A percentile compares a stretch with the other conserved stretches of the same genome.
These are phyloP conservation scores for Apostasia ramifera DNA, from an alignment of 106 monocot genomes.

Conservation along the genomic window DNA sequence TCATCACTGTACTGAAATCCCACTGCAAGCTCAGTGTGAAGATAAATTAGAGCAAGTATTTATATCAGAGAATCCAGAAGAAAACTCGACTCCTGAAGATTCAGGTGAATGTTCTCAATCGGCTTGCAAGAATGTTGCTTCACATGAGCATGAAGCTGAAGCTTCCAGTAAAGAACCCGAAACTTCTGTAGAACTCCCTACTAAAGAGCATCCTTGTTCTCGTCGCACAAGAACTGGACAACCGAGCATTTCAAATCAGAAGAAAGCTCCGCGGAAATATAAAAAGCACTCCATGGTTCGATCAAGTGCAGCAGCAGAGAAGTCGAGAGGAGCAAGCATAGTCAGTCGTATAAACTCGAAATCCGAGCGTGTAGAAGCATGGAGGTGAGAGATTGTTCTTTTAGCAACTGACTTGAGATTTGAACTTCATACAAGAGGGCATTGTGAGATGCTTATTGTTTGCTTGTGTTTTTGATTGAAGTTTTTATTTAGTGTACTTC, in stretches of 20 bases:
- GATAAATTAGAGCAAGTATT: slow-evolving; percentile 24
- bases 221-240: slow-evolving; percentile 19
- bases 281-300: slow-evolving; percentile 14
- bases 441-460: background rate
- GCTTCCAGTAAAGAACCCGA: slow-evolving; percentile 9
- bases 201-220: slow-evolving; percentile 1
- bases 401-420: slow-evolving; percentile 1
- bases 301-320: slow-evolving; percentile 25
- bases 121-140: slow-evolving; percentile 4
- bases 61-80: slow-evolving; percentile 24
- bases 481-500: background rate
- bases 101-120: background rate
- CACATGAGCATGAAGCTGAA: slow-evolving; percentile 1
- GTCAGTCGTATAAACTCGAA: slow-evolving; percentile 70
- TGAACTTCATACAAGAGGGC: background rate
- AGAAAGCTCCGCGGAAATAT: slow-evolving; percentile 30
- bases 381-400: slow-evolving; percentile 50
- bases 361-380: slow-evolving; percentile 65
- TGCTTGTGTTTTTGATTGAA: background rate
- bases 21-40: slow-evolving; percentile 11
- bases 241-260: slow-evolving; percentile 22
- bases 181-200: slow-evolving; percentile 4
- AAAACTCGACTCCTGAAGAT: slow-evolving; percentile 14
- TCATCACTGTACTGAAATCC: slow-evolving; percentile 32
- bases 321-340: slow-evolving; percentile 47